These are phyloP conservation scores for Clathrus columnatus DNA, from an alignment of 768 basidiomycete genomes.

Conservation along the genomic window DNA sequence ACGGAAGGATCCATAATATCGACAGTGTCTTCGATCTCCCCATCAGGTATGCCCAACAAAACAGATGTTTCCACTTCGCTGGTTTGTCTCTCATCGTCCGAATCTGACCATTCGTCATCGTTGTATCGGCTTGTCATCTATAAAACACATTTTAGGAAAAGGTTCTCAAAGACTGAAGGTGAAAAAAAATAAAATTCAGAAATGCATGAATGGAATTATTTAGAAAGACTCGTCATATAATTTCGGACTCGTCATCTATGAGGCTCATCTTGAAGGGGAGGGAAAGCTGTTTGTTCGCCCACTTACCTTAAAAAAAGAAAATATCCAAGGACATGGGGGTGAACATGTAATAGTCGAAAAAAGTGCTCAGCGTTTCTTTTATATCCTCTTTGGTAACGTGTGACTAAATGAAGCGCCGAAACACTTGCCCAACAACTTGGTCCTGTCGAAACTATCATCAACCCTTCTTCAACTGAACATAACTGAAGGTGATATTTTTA, in stretches of 20 bases:
- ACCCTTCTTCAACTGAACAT: no score
- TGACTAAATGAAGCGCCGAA: not conserved
- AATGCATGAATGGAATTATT: slow-evolving; percentile 93
- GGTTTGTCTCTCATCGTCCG: slow-evolving; percentile 43
- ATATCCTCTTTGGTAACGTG: not conserved
- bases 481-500: no score
- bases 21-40: slow-evolving; percentile 42
- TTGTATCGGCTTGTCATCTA: slow-evolving; percentile 26
- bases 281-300: not conserved
- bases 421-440: no score
- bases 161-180: slow-evolving; percentile 11
- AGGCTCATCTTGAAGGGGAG: slow-evolving; percentile 33
- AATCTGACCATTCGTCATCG: slow-evolving; percentile 75
- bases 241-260: slow-evolving; percentile 81
- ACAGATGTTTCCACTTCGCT: slow-evolving; percentile 55
- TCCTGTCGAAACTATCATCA: no score
- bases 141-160: slow-evolving; percentile 9
- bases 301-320: not conserved
- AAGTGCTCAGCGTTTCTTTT: not conserved
- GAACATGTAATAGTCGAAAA: not conserved
- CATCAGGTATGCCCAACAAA: slow-evolving; percentile 75
- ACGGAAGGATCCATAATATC: slow-evolving; percentile 73
- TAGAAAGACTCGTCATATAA: slow-evolving; percentile 54
- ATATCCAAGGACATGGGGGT: not conserved
- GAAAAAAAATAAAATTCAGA: slow-evolving; percentile 44